Conservation (phyloP, 768 basidiomycete species). For the Auricularia heimuer region DNA sequence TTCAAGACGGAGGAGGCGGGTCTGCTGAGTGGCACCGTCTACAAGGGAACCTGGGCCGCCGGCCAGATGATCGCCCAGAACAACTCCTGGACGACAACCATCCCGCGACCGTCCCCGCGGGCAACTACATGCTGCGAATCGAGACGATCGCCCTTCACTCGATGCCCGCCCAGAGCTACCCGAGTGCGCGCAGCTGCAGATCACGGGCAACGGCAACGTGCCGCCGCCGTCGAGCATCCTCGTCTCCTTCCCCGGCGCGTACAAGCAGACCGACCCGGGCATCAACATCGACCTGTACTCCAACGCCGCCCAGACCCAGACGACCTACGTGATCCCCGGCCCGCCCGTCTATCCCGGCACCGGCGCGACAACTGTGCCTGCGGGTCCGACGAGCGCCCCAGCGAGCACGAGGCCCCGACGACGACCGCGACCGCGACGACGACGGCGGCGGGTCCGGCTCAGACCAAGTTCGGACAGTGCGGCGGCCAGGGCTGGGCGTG, state of each 20-base stretch:
- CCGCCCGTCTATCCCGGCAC: neutral
- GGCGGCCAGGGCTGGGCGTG: too few relatives aligned
- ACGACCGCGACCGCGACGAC: too few relatives aligned
- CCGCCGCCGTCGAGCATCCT: constrained; percentile 23
- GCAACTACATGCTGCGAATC: constrained; percentile 28
- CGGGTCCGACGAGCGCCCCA: too few relatives aligned
- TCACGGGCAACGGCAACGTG: constrained; percentile 22
- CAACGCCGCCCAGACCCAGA: constrained; percentile 20
- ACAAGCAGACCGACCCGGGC: constrained; percentile 23
- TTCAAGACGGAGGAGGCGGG: constrained; percentile 17
- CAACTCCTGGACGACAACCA: neutral
- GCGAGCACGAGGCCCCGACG: too few relatives aligned
- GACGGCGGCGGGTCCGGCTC: too few relatives aligned
- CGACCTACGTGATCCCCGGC: constrained; percentile 34
- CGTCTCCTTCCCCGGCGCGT: constrained; percentile 27
- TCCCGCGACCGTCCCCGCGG: constrained; percentile 19
- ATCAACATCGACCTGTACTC: constrained; percentile 31
- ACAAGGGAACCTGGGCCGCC: constrained; percentile 27
- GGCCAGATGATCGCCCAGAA: constrained; percentile 23
- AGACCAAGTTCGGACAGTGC: too few relatives aligned
- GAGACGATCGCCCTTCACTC: constrained; percentile 17
- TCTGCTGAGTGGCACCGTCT: constrained; percentile 26
- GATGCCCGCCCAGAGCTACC: constrained; percentile 30
- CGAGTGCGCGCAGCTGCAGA: constrained; percentile 20
- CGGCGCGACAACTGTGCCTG: too few relatives aligned